Evolutionary conservation across 306 rosid genomes (phyloP).

Genomic region (Arachis hypogaea): DNA sequence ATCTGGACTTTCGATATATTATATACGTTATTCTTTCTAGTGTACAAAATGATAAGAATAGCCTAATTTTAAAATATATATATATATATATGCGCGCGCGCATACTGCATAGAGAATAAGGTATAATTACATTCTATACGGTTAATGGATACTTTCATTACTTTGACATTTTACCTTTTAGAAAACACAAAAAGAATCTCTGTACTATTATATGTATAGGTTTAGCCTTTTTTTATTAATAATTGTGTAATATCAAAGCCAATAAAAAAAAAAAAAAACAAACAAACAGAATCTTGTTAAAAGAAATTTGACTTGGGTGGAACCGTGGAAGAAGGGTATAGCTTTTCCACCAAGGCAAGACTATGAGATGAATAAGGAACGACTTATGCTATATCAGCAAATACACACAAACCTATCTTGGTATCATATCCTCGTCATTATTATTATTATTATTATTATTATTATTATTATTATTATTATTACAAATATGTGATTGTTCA

Average conservation of each 20-base stretch:
- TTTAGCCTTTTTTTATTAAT: no score
- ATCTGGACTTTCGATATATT: background rate
- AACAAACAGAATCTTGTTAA: background rate
- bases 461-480: background rate
- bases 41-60: background rate
- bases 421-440: background rate
- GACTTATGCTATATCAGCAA: constrained; percentile 31
- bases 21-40: background rate
- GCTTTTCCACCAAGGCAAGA: constrained; percentile 33
- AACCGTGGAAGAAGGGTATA: constrained; percentile 26
- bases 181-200: background rate
- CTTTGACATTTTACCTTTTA: constrained; percentile 1
- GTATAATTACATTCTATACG: no score
- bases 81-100: no score
- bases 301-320: constrained; percentile 25
- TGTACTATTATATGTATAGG: no score
- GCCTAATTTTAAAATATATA: no score
- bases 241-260: no score
- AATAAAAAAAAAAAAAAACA: no score
- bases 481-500: background rate
- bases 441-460: background rate
- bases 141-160: no score
- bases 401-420: background rate
- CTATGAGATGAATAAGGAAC: background rate
- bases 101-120: no score